Evolutionary conservation across 345 rosid species (phyloP), one percentile per base, ranked within the genome.

Genomic region (Sisymbrium irio): DNA sequence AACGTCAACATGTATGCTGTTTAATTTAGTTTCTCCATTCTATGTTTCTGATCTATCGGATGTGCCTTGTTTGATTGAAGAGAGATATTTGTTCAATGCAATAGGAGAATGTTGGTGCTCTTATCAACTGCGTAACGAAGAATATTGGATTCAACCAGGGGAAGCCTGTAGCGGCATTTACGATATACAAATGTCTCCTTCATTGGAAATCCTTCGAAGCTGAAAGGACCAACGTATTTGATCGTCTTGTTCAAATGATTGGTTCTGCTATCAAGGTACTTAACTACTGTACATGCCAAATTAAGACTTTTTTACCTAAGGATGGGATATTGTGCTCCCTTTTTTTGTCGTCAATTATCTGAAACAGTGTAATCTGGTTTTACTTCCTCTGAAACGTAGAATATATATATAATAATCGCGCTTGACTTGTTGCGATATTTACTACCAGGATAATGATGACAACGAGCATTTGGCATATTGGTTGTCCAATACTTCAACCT

Each of bases 121-220:
- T 94, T 71, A 89, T 94, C 82, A 86, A 82, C 76, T 87, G 95
- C 77, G 98, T 94, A 35, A 59, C 12, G 53, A 82, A 86, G 69
- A 87, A 89, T 82, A 79, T 91, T 62, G 97, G 97, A 17, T 92
- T 84, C 83, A 82, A 93, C 79, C 84, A 89, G 22, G 97, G 96
- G 60, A 93, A 93, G 78, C 96, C 98, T 57, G 74, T 86, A 73
- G 97, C 98, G 1, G 98, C 97, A 70, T 85, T 89, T 83, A 91
- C 98, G 35, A 88, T 94, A 72, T 94, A 93, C 76, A 91, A 80
- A 70, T 94, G 97, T 77, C 98, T 94, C 65, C 91, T 94, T 71
- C 86, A 89, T 36, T 91, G 98, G 97, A 94, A 94, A 82, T 94
- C 97, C 49, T 94, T 91, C 80, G 98, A 91, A 87, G 98, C 97